Evolutionary conservation across 2,329 filamentous ascomycete species (phyloP).

Genomic region (Chrysoporthe puriensis): DNA sequence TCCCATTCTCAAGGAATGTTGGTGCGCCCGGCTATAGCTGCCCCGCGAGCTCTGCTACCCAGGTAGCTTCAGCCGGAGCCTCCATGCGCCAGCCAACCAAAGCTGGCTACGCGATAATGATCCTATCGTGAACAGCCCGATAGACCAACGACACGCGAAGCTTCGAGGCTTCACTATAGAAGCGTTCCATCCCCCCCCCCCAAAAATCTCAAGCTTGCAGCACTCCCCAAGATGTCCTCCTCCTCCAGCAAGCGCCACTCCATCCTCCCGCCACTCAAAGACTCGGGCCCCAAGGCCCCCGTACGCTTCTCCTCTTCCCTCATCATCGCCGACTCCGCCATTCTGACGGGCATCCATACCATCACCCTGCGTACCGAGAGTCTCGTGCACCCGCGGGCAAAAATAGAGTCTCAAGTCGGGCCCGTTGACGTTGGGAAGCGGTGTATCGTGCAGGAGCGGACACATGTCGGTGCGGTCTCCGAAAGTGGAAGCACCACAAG

Average conservation of each 20-base stretch:
- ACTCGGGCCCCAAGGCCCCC: conserved; percentile 61
- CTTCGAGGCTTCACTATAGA: neutral
- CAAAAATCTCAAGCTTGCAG: neutral
- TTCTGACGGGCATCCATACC: conserved; percentile 71
- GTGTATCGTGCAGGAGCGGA: conserved; percentile 78
- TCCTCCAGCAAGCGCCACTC: conserved; percentile 56
- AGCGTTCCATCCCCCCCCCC: neutral
- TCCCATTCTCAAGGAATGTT: neutral
- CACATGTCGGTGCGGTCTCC: conserved; percentile 54
- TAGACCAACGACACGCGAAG: neutral
- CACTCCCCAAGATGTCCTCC: conserved; percentile 42
- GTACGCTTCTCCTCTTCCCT: conserved; percentile 64
- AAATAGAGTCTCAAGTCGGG: conserved; percentile 76
- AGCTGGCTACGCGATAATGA: neutral
- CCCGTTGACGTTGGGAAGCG: conserved; percentile 80
- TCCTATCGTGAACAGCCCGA: neutral
- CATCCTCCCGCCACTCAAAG: conserved; percentile 55
- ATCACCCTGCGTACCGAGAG: conserved; percentile 79
- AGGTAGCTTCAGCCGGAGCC: neutral
- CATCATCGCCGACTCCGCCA: conserved; percentile 64
- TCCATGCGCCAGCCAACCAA: neutral
- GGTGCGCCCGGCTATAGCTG: neutral
- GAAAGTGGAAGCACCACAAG: conserved; percentile 28
- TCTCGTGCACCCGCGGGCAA: conserved; percentile 83
- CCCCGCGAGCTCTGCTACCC: no score